Evolutionary conservation across 2,329 filamentous ascomycete species (phyloP).

Genomic region (Pseudogymnoascus sp.): DNA sequence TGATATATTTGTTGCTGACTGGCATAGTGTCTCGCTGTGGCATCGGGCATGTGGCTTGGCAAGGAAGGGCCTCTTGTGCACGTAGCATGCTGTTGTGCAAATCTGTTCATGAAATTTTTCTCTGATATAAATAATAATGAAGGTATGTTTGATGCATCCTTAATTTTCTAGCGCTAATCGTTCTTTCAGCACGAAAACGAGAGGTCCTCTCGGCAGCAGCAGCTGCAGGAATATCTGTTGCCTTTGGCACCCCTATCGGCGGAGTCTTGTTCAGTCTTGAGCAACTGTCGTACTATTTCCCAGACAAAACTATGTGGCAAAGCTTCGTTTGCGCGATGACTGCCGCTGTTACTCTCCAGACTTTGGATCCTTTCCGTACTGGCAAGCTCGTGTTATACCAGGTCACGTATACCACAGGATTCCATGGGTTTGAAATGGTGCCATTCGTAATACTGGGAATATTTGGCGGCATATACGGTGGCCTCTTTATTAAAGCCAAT

Average conservation of each 20-base stretch:
- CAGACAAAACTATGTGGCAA: constrained; percentile 99
- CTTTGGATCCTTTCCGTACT: constrained; percentile 87
- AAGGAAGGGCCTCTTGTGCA: constrained; percentile 95
- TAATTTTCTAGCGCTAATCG: constrained; percentile 22
- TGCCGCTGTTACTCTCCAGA: constrained; percentile 88
- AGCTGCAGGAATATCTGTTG: constrained; percentile 85
- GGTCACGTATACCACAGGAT: constrained; percentile 82
- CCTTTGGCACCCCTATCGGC: constrained; percentile 88
- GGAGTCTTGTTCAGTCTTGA: constrained; percentile 95
- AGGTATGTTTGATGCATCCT: constrained; percentile 40
- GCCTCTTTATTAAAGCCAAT: constrained; percentile 89
- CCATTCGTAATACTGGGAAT: constrained; percentile 83
- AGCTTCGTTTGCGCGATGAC: constrained; percentile 99
- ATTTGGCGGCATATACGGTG: constrained; percentile 86
- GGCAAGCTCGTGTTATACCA: constrained; percentile 95
- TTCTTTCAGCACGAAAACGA: constrained; percentile 66
- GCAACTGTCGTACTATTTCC: constrained; percentile 95
- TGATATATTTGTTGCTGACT: constrained; percentile 21
- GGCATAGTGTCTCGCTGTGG: constrained; percentile 72
- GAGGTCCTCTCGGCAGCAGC: constrained; percentile 90
- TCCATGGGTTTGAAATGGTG: constrained; percentile 90
- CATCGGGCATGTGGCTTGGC: constrained; percentile 91
- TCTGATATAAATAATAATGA: constrained; percentile 76
- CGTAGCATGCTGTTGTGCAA: constrained; percentile 93
- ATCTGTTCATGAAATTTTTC: constrained; percentile 87